phyloP scores from a whole-genome alignment of 2,329 filamentous ascomycete genomes.

The Zymoseptoria ardabiliae region DNA sequence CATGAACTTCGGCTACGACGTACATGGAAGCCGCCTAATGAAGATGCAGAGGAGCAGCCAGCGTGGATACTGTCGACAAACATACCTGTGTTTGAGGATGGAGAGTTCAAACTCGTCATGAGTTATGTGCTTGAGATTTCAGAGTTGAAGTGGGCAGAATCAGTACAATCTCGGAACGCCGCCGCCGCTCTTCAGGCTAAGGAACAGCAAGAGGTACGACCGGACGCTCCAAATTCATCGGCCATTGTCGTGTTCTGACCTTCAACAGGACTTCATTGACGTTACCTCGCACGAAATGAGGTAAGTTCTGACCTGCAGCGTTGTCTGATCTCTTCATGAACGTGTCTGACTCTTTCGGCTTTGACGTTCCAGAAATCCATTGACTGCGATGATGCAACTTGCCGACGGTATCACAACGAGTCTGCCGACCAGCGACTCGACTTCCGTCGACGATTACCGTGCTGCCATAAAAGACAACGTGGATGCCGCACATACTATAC shows the following conservation, averaged over 20 bases:
- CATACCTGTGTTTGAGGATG: constrained; percentile 13
- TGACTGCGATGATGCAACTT: constrained; percentile 37
- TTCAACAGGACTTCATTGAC: constrained; percentile 4
- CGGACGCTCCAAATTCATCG: constrained; percentile 13
- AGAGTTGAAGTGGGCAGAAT: constrained; percentile 26
- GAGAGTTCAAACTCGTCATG: constrained; percentile 15
- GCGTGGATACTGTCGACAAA: constrained; percentile 16
- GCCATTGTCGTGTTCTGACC: not conserved
- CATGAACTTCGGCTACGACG: constrained; percentile 13
- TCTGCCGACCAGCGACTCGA: constrained; percentile 2
- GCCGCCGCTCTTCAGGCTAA: constrained; percentile 18
- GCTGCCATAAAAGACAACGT: constrained; percentile 11
- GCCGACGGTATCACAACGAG: constrained; percentile 33
- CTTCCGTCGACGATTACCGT: not conserved
- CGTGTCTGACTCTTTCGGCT: not conserved
- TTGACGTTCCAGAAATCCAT: constrained; percentile 29
- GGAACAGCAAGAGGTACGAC: constrained; percentile 21
- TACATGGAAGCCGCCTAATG: constrained; percentile 9
- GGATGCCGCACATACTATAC: constrained; percentile 26
- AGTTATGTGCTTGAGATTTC: constrained; percentile 23
- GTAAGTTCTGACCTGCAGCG: no score
- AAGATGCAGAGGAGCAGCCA: constrained; percentile 4
- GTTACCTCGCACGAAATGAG: constrained; percentile 10
- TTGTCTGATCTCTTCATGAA: no score
- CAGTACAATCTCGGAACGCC: constrained; percentile 14